phyloP scores from a whole-genome alignment of 768 basidiomycete genomes.

The Suillus hirtellus region DNA sequence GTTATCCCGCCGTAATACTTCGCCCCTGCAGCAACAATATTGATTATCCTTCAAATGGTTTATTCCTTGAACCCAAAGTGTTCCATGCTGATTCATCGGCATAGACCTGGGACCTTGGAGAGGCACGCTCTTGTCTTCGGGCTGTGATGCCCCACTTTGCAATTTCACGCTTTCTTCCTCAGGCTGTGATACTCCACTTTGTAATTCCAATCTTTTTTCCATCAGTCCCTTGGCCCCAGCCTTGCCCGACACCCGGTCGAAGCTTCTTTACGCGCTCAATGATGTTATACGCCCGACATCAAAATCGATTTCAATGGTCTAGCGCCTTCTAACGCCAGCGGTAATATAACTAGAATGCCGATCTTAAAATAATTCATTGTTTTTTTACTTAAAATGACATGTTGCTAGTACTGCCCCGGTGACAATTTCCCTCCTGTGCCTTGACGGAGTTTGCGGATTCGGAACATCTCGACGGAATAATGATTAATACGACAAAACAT shows the following conservation, averaged over 20 bases:
- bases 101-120: neutral
- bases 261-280: too few species aligned
- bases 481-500: neutral
- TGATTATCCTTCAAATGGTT: neutral
- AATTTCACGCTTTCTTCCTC: neutral
- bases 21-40: neutral
- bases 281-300: neutral
- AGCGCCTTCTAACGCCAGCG: neutral
- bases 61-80: neutral
- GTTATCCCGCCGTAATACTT: neutral
- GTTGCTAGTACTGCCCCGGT: neutral
- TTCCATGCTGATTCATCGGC: neutral
- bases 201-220: neutral
- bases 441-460: neutral
- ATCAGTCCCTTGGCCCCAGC: neutral
- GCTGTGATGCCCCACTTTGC: neutral
- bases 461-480: neutral
- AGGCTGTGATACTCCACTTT: neutral
- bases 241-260: neutral
- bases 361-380: neutral
- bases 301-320: neutral
- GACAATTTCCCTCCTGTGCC: neutral
- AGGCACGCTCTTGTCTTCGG: neutral
- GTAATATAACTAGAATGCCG: neutral
- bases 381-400: neutral